Conservation (phyloP, 495 filamentous ascomycete species). For the Annulohypoxylon moriforme region DNA sequence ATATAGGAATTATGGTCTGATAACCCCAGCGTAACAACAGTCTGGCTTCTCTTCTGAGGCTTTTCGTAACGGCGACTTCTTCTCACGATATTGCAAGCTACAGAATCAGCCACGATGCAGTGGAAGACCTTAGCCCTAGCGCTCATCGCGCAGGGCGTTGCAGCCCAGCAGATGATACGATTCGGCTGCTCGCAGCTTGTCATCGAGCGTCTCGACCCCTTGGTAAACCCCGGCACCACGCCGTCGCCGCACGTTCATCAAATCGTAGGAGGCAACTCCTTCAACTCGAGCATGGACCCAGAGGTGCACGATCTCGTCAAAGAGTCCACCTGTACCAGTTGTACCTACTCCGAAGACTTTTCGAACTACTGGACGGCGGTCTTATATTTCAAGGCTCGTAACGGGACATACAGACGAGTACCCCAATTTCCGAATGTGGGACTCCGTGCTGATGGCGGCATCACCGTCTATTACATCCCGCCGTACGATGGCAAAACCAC, state of each 20-base stretch:
- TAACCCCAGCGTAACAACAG: not conserved
- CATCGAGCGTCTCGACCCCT: slow-evolving; percentile 52
- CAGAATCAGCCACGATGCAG: slow-evolving; percentile 40
- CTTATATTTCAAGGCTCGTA: slow-evolving; percentile 52
- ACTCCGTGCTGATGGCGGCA: slow-evolving; percentile 51
- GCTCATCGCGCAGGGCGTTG: slow-evolving; percentile 37
- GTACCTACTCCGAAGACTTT: slow-evolving; percentile 53
- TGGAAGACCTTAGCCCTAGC: slow-evolving; percentile 35
- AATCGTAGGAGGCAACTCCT: slow-evolving; percentile 54
- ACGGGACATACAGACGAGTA: slow-evolving; percentile 54
- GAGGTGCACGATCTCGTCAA: slow-evolving; percentile 45
- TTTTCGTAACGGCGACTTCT: slow-evolving; percentile 1
- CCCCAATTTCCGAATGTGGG: slow-evolving; percentile 54
- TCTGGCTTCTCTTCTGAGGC: slow-evolving; percentile 3
- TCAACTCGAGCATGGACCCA: slow-evolving; percentile 51
- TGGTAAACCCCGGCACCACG: slow-evolving; percentile 51
- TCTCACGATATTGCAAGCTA: slow-evolving; percentile 6
- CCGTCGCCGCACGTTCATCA: slow-evolving; percentile 53
- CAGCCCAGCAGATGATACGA: slow-evolving; percentile 53
- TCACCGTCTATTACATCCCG: slow-evolving; percentile 59
- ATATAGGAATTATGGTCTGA: slow-evolving; percentile 35
- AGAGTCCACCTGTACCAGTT: slow-evolving; percentile 52
- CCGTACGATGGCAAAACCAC: slow-evolving; percentile 51
- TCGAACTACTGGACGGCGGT: slow-evolving; percentile 61
- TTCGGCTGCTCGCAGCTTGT: slow-evolving; percentile 56